Evolutionary conservation across 768 basidiomycete species (phyloP), one percentile per base, ranked within the genome.

Genomic region (Epithele typhae): DNA sequence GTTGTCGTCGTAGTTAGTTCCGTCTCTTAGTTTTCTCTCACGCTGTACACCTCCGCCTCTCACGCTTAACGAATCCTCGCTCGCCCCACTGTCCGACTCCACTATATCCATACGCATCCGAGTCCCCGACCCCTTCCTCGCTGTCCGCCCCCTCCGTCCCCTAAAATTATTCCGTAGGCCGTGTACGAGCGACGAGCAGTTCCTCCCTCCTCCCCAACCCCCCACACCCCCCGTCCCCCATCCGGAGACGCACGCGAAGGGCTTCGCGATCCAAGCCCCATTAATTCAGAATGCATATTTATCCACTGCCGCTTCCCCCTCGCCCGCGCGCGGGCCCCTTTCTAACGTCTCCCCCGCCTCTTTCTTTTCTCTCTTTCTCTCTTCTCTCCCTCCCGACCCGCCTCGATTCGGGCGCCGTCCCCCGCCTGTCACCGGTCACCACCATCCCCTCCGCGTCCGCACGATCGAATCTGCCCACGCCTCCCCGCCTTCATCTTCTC

Each of bases 251-350:
- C 25, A 37, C 59, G 72, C 73, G 74, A 74, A 74, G 73, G 73
- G 74, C 73, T 74, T 74, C 73, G 73, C 73, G 45, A 30, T 53
- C 59, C 59, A 70, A 72, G 72, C 65, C 72, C 72, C 73, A 58
- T 53, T 71, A 52, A 53, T 51, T 46, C 41, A 40, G 27, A 52
- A 53, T 59, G 59, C 57, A 58, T 61, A 61, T 58, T 58, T 61
- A 61, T 54, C 48, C 45, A 47, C 39, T 46, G 40, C 17, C 24
- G n/a, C n/a, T n/a, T 19, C 25, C 37, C 33, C 25, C 24, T 27
- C 41, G n/a, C 24, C 33, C 42, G 32, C 27, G 23, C 21, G 14
- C 24, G 30, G 19, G 40, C 40, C 30, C 11, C 6, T 14, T 40
- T 27, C 45, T 19, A 23, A 18, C 27, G 8, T 7, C 27, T 30